Percentiles rank a stretch among this genome's conserved stretches.
These are phyloP conservation scores for Teunomyces pallodes DNA, from an alignment of 805 yeast genomes.

Conservation along the genomic window DNA sequence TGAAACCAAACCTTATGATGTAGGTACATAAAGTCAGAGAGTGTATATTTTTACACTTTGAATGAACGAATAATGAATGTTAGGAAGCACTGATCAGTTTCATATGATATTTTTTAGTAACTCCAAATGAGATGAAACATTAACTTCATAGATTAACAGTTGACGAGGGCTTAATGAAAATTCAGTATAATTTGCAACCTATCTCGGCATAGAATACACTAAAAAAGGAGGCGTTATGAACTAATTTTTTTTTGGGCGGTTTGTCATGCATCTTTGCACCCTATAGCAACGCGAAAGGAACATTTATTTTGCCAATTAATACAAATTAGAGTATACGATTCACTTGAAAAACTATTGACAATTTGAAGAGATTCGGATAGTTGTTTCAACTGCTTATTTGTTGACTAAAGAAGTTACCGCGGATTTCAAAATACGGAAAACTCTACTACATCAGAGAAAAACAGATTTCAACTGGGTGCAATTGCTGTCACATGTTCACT, in stretches of 20 bases:
- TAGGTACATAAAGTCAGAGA: too few species aligned
- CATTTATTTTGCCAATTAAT: neutral
- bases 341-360: neutral
- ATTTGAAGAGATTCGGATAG: neutral
- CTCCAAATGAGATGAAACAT: neutral
- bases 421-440: neutral
- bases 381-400: neutral
- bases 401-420: neutral
- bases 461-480: too few species aligned
- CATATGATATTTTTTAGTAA: neutral
- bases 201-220: neutral
- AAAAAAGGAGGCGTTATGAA: neutral
- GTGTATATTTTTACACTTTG: too few species aligned
- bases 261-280: neutral
- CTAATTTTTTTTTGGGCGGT: neutral
- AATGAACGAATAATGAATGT: neutral
- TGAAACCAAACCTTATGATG: neutral
- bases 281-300: neutral
- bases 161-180: neutral
- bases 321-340: neutral
- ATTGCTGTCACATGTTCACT: too few species aligned
- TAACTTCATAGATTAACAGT: neutral
- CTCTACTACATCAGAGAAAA: neutral
- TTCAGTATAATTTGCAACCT: neutral
- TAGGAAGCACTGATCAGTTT: neutral